Evolutionary conservation across 2,329 filamentous ascomycete genomes (phyloP), one percentile per base, ranked within the genome.

Genomic region (Ophiocordyceps robertsii): DNA sequence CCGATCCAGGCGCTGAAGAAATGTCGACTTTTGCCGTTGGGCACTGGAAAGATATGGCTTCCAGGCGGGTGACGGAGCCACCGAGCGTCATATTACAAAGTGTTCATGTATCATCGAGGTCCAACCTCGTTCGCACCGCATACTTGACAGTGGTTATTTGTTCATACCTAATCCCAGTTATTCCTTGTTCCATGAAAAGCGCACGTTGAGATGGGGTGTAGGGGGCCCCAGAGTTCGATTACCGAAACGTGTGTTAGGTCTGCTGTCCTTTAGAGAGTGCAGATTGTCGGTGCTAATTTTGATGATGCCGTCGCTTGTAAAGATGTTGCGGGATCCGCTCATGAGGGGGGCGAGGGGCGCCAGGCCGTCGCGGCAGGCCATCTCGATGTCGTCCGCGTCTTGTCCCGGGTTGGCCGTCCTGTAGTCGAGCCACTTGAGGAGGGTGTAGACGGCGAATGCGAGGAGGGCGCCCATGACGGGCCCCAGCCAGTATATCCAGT

Each of bases 401-500:
- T 73, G 70, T 8, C 65, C 67, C 0, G 66, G 66, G 50, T 74
- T 73, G 43, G 63, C 64, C 12, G 61, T 68, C 49, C 68, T 59
- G 53, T 75, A 77, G 43, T 75, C 65, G 29, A 76, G 58, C 29
- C 59, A 53, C 53, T 72, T 73, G 43, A 77, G 58, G 3, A 71
- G 47, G 44, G 63, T 64, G 57, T 74, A 77, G 17, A 73, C 62
- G 8, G 46, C 58, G n/a, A 60, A 66, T 1, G 73, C 71, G 13
- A 77, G 53, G 6, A 70, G 40, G 1, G 67, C 51, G 0, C 74
- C 74, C 40, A 73, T 56, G 10, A 66, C 55, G 2, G 74, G 73
- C 0, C 72, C 73, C 11, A 76, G 49, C 66, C 69, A 73, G 58
- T 72, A 74, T 50, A 73, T 72, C 70, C 70, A 74, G 43, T 70